Evolutionary conservation across 2,329 filamentous ascomycete genomes (phyloP).

Genomic region (Fusarium mangiferae): DNA sequence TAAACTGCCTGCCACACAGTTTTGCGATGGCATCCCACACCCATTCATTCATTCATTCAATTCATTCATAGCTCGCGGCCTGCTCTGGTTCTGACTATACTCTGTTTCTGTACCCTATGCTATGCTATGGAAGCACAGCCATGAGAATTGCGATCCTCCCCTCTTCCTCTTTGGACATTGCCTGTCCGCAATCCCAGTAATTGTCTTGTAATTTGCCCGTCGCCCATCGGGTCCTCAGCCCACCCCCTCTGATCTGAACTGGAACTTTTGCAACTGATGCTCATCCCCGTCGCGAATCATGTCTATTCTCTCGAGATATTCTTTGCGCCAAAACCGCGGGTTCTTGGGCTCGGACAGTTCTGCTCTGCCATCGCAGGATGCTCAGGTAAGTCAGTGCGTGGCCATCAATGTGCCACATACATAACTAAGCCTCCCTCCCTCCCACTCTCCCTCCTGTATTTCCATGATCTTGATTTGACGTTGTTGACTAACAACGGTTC

Average conservation of each 20-base stretch:
- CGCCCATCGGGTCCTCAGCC: conserved; percentile 18
- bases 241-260: conserved; percentile 7
- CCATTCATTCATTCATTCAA: conserved; percentile 17
- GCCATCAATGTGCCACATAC: conserved; percentile 1
- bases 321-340: conserved; percentile 57
- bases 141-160: conserved; percentile 28
- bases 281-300: conserved; percentile 40
- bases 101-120: background rate
- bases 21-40: conserved; percentile 41
- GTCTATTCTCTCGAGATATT: conserved; percentile 44
- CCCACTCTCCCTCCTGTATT: background rate
- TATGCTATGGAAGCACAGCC: conserved; percentile 13
- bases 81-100: conserved; percentile 30
- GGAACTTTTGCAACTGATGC: conserved; percentile 34
- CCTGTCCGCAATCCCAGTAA: conserved; percentile 24
- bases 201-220: conserved; percentile 2
- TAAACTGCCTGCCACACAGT: conserved; percentile 31
- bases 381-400: conserved; percentile 52
- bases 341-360: conserved; percentile 63
- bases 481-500: conserved; percentile 23
- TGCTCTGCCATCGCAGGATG: conserved; percentile 60
- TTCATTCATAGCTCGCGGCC: conserved; percentile 24
- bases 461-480: conserved; percentile 1
- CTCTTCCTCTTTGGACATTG: conserved; percentile 18
- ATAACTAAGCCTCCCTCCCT: conserved; percentile 2